Evolutionary conservation across 164 flowering plant species (phyloP).

Genomic region (Taxillus chinensis): DNA sequence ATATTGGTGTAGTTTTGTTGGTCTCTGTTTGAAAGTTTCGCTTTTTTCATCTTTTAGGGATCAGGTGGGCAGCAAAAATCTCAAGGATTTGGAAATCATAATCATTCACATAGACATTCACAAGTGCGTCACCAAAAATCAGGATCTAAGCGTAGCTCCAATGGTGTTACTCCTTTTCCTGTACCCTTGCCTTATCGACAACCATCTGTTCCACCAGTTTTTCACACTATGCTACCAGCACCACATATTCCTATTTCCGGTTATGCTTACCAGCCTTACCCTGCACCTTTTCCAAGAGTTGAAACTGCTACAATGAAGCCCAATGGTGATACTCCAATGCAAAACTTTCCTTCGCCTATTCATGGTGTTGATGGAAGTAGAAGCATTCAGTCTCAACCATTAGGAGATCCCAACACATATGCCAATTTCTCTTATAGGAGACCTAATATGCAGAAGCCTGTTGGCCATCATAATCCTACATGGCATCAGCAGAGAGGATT

Average conservation of each 20-base stretch:
- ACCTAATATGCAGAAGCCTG: conserved; percentile 42
- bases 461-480: conserved; percentile 34
- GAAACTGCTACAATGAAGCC: conserved; percentile 35
- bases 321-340: conserved; percentile 37
- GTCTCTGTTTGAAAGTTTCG: no score
- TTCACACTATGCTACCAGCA: conserved; percentile 41
- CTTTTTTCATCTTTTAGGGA: conserved; percentile 30
- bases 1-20: no score
- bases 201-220: conserved; percentile 37
- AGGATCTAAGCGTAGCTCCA: conserved; percentile 50
- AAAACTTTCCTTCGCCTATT: conserved; percentile 40
- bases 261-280: conserved; percentile 45
- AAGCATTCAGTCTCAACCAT: conserved; percentile 37
- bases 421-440: conserved; percentile 39
- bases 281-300: conserved; percentile 36
- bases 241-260: conserved; percentile 50
- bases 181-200: conserved; percentile 45
- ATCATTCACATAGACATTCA: conserved; percentile 34
- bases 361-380: conserved; percentile 33
- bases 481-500: conserved; percentile 54
- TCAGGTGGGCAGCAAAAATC: conserved; percentile 37
- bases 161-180: conserved; percentile 45
- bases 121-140: conserved; percentile 43
- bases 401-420: conserved; percentile 42
- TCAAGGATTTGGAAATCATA: conserved; percentile 32